Evolutionary conservation across 192 early-diverging fungal genomes (phyloP).

Genomic region (Umbelopsis sp.): DNA sequence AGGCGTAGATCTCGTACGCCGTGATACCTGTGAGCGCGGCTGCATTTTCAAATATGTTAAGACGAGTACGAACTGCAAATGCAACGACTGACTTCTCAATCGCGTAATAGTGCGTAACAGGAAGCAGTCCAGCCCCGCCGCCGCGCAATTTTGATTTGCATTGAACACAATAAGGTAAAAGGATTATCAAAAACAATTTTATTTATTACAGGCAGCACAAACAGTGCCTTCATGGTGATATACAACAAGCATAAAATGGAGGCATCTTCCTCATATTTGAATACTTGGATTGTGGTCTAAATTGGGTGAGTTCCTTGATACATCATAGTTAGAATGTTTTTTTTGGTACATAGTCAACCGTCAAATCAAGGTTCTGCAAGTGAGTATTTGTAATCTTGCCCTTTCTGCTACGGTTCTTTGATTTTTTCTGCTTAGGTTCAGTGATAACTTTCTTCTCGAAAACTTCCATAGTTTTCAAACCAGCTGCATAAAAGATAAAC

Average conservation of each 20-base stretch:
- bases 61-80: no score
- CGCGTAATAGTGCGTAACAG: neutral
- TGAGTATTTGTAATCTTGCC: constrained; percentile 83
- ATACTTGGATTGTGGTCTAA: neutral
- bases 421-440: constrained; percentile 55
- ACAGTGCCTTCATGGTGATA: neutral
- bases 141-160: neutral
- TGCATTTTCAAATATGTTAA: neutral
- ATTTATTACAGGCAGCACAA: neutral
- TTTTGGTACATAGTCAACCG: constrained; percentile 66
- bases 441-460: constrained; percentile 61
- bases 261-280: neutral
- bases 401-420: constrained; percentile 62
- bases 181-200: neutral
- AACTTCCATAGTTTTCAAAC: constrained; percentile 72
- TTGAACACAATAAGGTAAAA: neutral
- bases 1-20: constrained; percentile 12
- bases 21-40: constrained; percentile 12
- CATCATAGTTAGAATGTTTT: constrained; percentile 10
- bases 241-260: neutral
- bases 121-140: neutral
- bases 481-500: constrained; percentile 42
- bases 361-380: constrained; percentile 71
- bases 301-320: neutral
- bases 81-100: neutral